Base-by-base conservation (phyloP, 441 rosid genomes). In the Capsella rubella region DNA sequence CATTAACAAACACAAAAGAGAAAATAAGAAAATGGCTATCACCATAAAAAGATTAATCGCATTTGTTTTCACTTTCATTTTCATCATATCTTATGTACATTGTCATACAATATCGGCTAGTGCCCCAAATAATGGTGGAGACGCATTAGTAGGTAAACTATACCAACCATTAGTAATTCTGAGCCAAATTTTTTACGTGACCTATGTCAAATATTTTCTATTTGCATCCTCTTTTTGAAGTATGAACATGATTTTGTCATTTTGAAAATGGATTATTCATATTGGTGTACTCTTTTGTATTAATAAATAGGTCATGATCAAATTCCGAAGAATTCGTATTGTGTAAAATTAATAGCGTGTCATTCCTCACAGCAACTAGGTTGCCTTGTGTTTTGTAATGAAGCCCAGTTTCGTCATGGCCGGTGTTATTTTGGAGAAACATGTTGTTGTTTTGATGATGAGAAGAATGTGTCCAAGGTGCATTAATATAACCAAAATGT, bases 31-130 rank as follows among this genome's bases (percentile, higher is more conserved):
- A 31, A 55, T 31, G 52, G 27, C 28, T 52, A 5, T 9, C 8
- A 66, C 35, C 14, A 39, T 6, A 14, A 66, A 39, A 28, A 39
- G 6, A 4, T 8, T 27, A 37, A 8, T 52, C 11, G 12, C 16
- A 51, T 37, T 66, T 39, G 11, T 66, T 37, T 66, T 52, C 9
- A 37, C 15, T 35, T 1, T 66, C 25, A 13, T 66, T 2, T 52
- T 66, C 4, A n/a, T 51, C 6, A 8, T 29, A 37, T 66, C 50
- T 37, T 25, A 5, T 66, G 35, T 66, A 21, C 37, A 39, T 37
- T 27, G 60, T 27, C 4, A 1, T 25, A n/a, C 25, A 9, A 14
- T 5, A 13, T 8, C 25, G 1, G 46, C 32, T 49, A 27, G 0
- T 64, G 15, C 21, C 39, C 57, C 56, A 6, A 34, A 34, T 34